Conservation (phyloP, 108 stramenopile species). For the Skeletonema marinoi region DNA sequence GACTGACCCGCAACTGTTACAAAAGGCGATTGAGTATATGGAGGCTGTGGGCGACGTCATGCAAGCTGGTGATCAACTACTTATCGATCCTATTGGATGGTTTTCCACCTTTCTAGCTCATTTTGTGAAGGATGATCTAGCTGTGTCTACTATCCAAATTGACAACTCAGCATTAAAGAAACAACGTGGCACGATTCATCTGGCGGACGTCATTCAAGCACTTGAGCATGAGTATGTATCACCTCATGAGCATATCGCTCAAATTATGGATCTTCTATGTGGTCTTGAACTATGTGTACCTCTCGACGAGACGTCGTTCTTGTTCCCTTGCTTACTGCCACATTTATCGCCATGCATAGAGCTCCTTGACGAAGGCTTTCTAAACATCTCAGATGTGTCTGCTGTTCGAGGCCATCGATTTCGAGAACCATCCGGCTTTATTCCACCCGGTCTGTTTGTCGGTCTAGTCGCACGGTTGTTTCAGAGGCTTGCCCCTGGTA, state of each 20-base stretch:
- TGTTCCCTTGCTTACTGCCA: slow-evolving; percentile 22
- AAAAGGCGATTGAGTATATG: slow-evolving; percentile 14
- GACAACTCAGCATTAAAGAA: slow-evolving; percentile 2
- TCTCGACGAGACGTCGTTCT: slow-evolving; percentile 1
- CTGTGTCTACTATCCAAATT: slow-evolving; percentile 7
- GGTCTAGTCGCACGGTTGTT: slow-evolving; percentile 18
- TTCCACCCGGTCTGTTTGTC: slow-evolving; percentile 18
- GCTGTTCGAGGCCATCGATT: slow-evolving; percentile 28
- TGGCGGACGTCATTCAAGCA: slow-evolving; percentile 6
- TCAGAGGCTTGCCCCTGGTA: background rate
- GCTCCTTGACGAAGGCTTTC: background rate
- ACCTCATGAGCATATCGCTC: slow-evolving; percentile 9
- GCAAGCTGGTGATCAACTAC: slow-evolving; percentile 16
- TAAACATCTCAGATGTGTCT: background rate
- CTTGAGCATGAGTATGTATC: slow-evolving; percentile 10
- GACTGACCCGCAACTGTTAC: slow-evolving; percentile 3
- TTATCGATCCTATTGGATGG: slow-evolving; percentile 24
- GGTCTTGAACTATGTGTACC: slow-evolving; percentile 1
- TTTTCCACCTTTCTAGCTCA: slow-evolving; percentile 10
- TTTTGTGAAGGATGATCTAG: slow-evolving; percentile 20
- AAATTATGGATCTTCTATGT: slow-evolving; percentile 20
- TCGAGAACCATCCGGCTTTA: slow-evolving; percentile 18
- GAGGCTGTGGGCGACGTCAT: slow-evolving; percentile 26
- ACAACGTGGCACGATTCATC: slow-evolving; percentile 9
- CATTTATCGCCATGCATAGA: background rate